A percentile compares a stretch with the other conserved stretches of the same genome.
These are phyloP conservation scores for Ogataea dorogensis DNA, from an alignment of 805 yeast species.

Conservation along the genomic window DNA sequence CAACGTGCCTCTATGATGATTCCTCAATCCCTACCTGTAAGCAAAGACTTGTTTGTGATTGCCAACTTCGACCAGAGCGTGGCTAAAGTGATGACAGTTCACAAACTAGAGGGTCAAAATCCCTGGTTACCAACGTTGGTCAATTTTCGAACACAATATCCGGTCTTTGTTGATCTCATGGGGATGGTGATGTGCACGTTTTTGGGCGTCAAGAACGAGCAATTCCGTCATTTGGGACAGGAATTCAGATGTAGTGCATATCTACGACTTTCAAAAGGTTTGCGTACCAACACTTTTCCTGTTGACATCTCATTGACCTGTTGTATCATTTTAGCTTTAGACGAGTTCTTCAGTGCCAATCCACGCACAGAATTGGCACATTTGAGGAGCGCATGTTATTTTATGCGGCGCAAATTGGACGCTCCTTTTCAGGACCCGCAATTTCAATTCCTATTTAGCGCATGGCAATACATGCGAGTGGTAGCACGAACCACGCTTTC, in stretches of 20 bases:
- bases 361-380: conserved; percentile 15
- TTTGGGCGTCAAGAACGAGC: conserved; percentile 10
- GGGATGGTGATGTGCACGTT: conserved; percentile 19
- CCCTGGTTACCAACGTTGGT: conserved; percentile 19
- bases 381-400: conserved; percentile 16
- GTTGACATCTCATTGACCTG: conserved; percentile 16
- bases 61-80: conserved; percentile 15
- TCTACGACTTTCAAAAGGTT: conserved; percentile 13
- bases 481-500: conserved; percentile 12
- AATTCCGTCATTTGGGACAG: conserved; percentile 9
- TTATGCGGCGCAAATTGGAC: conserved; percentile 15
- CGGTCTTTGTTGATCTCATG: conserved; percentile 16
- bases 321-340: conserved; percentile 17
- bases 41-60: conserved; percentile 13
- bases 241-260: conserved; percentile 16
- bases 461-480: conserved; percentile 26
- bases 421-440: conserved; percentile 3
- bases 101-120: conserved; percentile 6
- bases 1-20: neutral
- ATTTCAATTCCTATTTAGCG: conserved; percentile 19
- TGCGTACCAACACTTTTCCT: conserved; percentile 11
- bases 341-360: conserved; percentile 17
- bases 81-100: conserved; percentile 17
- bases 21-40: conserved; percentile 3
- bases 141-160: conserved; percentile 12